phyloP scores from a whole-genome alignment of 148 eudicot species.

The Nepenthes mirabilis region DNA sequence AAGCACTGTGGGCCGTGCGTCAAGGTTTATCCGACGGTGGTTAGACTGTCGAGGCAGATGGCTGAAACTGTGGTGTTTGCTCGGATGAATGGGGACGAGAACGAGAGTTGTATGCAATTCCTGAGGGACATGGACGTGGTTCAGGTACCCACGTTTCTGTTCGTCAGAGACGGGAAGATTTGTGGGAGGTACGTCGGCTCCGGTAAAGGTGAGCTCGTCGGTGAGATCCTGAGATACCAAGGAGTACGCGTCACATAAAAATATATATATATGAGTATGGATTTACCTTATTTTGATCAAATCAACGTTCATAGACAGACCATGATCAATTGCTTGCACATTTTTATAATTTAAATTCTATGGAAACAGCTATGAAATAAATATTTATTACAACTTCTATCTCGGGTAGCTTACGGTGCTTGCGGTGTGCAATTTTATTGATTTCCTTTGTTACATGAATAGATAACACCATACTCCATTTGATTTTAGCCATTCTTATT shows the following conservation, averaged over 20 bases:
- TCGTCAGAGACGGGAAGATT: constrained; percentile 75
- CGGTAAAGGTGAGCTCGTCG: constrained; percentile 87
- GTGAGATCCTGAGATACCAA: constrained; percentile 83
- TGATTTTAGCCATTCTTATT: too few relatives aligned
- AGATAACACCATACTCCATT: too few relatives aligned
- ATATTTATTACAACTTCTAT: too few relatives aligned
- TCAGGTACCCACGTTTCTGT: constrained; percentile 91
- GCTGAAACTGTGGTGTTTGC: constrained; percentile 66
- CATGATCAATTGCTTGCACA: too few relatives aligned
- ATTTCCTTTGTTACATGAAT: too few relatives aligned
- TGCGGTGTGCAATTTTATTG: too few relatives aligned
- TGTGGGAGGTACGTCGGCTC: constrained; percentile 88
- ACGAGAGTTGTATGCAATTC: constrained; percentile 82
- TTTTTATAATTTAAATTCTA: too few relatives aligned
- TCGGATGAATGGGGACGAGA: constrained; percentile 94
- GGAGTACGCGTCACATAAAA: constrained; percentile 74
- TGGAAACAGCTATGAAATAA: too few relatives aligned
- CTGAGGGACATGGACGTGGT: constrained; percentile 79
- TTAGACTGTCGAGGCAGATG: constrained; percentile 82
- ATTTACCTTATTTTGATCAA: too few relatives aligned
- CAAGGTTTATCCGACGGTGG: constrained; percentile 89
- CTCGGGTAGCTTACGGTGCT: too few relatives aligned
- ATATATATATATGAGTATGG: too few relatives aligned
- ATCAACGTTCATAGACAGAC: too few relatives aligned
- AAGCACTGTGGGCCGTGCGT: constrained; percentile 98